These are phyloP conservation scores for Graphiopsis chlorocephala DNA, from an alignment of 2,329 filamentous ascomycete species.

Conservation along the genomic window DNA sequence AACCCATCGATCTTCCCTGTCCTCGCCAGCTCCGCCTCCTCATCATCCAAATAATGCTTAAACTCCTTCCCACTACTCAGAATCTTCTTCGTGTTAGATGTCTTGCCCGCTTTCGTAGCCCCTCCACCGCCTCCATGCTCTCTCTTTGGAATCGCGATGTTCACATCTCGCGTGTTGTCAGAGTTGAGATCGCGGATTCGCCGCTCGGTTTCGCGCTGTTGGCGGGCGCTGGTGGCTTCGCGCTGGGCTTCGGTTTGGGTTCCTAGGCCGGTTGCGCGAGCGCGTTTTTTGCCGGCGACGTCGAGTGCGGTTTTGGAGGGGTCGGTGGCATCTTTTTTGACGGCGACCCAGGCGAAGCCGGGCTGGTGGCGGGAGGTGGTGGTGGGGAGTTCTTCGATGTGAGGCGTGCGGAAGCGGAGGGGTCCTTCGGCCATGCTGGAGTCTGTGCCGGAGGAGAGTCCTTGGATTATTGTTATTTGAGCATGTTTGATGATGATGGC, in stretches of 20 bases:
- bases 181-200: constrained; percentile 79
- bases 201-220: constrained; percentile 76
- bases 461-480: not conserved
- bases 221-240: constrained; percentile 72
- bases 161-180: constrained; percentile 57
- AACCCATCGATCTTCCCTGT: constrained; percentile 31
- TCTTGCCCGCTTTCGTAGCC: constrained; percentile 54
- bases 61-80: constrained; percentile 80
- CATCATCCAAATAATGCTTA: constrained; percentile 77
- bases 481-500: not conserved
- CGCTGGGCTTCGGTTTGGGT: constrained; percentile 35
- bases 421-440: constrained; percentile 24
- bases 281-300: constrained; percentile 62
- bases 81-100: constrained; percentile 70
- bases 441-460: not conserved
- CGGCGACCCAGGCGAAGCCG: constrained; percentile 83
- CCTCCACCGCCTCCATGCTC: constrained; percentile 40
- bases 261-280: constrained; percentile 50
- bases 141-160: constrained; percentile 65
- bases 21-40: constrained; percentile 57
- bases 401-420: constrained; percentile 53
- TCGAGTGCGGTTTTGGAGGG: constrained; percentile 47
- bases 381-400: constrained; percentile 76
- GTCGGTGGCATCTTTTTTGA: constrained; percentile 50
- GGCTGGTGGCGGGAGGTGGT: constrained; percentile 67